Percentiles rank a stretch among this genome's conserved stretches.
phyloP scores from a whole-genome alignment of 2,329 filamentous ascomycete genomes.

The Cercospora sesami region DNA sequence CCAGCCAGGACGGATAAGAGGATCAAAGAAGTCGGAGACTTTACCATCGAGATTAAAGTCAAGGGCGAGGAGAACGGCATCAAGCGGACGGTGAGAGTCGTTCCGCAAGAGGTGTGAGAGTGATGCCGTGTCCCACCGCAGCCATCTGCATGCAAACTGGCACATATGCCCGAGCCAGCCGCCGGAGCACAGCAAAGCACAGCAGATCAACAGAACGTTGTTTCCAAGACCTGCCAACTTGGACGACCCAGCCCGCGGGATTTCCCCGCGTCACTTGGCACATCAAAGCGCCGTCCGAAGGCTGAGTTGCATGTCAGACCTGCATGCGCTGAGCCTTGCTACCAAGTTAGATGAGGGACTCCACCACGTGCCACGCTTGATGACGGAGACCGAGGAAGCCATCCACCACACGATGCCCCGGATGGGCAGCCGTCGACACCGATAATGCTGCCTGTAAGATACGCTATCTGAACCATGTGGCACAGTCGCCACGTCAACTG shows the following conservation, averaged over 20 bases:
- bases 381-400: slow-evolving; percentile 5
- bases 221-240: not conserved
- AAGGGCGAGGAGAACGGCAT: slow-evolving; percentile 48
- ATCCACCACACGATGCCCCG: slow-evolving; percentile 1
- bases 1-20: slow-evolving; percentile 39
- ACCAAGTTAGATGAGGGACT: slow-evolving; percentile 8
- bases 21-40: slow-evolving; percentile 56
- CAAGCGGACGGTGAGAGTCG: slow-evolving; percentile 46
- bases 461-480: not conserved
- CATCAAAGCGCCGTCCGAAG: slow-evolving; percentile 1
- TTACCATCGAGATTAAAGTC: slow-evolving; percentile 53
- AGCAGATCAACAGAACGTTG: not conserved
- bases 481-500: slow-evolving; percentile 3
- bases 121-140: not conserved
- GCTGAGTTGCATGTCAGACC: slow-evolving; percentile 10
- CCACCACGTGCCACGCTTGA: slow-evolving; percentile 8
- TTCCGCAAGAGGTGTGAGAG: slow-evolving; percentile 37
- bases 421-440: not conserved
- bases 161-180: not conserved
- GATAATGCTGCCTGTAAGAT: not conserved
- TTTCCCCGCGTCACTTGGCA: slow-evolving; percentile 8
- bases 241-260: slow-evolving; percentile 10
- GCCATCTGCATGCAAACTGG: not conserved
- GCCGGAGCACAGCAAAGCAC: not conserved
- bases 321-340: not conserved